Evolutionary conservation across 2,329 filamentous ascomycete species (phyloP), one percentile per base, ranked within the genome.

Genomic region (Dendrostoma leiphaemia): DNA sequence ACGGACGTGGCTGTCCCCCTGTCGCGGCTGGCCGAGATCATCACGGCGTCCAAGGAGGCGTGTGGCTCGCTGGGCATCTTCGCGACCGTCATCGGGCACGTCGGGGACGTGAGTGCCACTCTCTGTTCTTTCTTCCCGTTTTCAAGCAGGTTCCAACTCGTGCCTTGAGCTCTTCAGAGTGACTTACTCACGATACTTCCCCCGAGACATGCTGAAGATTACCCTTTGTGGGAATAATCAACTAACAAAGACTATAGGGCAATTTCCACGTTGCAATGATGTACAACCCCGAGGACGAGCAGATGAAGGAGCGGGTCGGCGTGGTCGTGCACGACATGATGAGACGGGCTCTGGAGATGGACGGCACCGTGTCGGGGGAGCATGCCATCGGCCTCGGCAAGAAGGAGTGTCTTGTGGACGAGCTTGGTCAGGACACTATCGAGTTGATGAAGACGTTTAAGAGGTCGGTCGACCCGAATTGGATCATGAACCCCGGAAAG

Each of bases 1-100:
- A 93, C 89, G 0, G 89, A 93, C 65, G 89, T 92, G 19, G 89
- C 89, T 0, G 89, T 92, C 1, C 89, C 89, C 0, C 83, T 92
- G 45, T 89, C 84, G 15, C 76, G 78, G 35, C 71, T 93, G 58
- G 83, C 88, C 1, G 83, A 88, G 60, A 86, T 91, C 51, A 89
- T 92, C 46, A 70, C 84, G 59, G 75, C 82, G 46, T 89, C 86
- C 1, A 88, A 89, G 64, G 72, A 72, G 15, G 79, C 86, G 59
- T 77, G 85, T 34, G 65, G 63, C n/a, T 71, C 75, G 62, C 78
- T 77, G 38, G 83, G 83, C 0, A 67, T 88, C 4, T 74, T 82
- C 34, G 81, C 78, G 5, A 75, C 75, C 17, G 85, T 88, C 28
- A 77, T 88, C 2, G 85, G 85, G 0, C 85, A 88, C 64, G 84